Conservation (phyloP, 805 yeast genomes). For the Lipomyces yamadae region DNA sequence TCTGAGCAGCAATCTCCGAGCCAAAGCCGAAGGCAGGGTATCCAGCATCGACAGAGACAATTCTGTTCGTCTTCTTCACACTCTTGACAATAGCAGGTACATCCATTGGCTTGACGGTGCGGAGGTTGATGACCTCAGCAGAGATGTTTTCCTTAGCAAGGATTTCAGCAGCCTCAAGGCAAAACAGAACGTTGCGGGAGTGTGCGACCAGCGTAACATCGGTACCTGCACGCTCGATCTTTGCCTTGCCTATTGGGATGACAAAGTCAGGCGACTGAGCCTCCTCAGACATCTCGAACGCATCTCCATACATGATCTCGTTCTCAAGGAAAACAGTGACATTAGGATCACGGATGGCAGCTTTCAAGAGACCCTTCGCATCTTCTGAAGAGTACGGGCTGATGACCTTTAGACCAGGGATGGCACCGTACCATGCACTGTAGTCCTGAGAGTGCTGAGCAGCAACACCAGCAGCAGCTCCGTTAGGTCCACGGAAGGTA, state of each 20-base stretch:
- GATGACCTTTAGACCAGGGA: constrained; percentile 96
- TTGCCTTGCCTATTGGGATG: constrained; percentile 93
- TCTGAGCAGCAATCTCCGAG: constrained; percentile 95
- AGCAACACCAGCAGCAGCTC: constrained; percentile 99
- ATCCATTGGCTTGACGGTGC: constrained; percentile 97
- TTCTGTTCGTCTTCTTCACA: constrained; percentile 95
- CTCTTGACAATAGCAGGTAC: constrained; percentile 81
- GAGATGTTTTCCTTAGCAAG: constrained; percentile 82
- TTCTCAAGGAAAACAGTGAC: constrained; percentile 96
- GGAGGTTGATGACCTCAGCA: constrained; percentile 92
- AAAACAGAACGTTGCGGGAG: constrained; percentile 84
- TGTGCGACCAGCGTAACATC: constrained; percentile 90
- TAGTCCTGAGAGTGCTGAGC: constrained; percentile 99
- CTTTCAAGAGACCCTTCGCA: constrained; percentile 92
- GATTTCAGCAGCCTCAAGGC: constrained; percentile 86
- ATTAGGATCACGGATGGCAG: constrained; percentile 98
- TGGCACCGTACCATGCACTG: constrained; percentile 96
- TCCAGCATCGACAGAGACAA: constrained; percentile 95
- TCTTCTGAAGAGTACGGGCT: constrained; percentile 97
- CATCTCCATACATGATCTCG: constrained; percentile 91
- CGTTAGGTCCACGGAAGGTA: constrained; percentile 99
- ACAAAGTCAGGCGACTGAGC: constrained; percentile 85
- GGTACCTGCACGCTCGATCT: constrained; percentile 89
- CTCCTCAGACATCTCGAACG: constrained; percentile 88
- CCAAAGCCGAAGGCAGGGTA: constrained; percentile 99